Base-by-base conservation (phyloP, 1,284 basidiomycete genomes). In the Moesziomyces parantarcticus region DNA sequence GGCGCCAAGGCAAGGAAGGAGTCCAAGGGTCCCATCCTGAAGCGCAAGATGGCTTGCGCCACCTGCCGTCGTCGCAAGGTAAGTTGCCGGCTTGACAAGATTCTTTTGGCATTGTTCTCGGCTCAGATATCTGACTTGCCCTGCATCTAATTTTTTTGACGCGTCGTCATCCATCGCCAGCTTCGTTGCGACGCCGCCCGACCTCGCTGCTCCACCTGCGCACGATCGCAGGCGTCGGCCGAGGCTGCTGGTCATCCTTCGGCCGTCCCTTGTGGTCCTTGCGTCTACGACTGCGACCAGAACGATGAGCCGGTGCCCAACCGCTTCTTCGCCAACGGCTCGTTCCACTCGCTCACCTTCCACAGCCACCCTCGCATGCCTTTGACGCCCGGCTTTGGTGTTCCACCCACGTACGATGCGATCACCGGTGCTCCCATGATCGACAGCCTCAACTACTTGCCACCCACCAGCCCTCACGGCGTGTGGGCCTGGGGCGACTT, bases 151-250 rank as follows among this genome's bases (percentile, higher is more conserved):
- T n/a, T 58, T 44, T 11, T 32, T 32, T 44, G 26, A 34, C 22
- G 51, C 44, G 50, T 72, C 63, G 50, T 42, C 45, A 58, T 46
- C 51, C 59, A 20, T 64, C 60, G 46, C 25, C 57, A 73, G 70
- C 70, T 73, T 50, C 70, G 70, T 59, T 73, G 70, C 50, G 70
- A 73, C 50, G 70, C 70, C 42, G 70, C 70, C 51, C 70, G 70
- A 23, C 70, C 70, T 54, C 70, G 70, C 50, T 73, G 70, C 55
- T 73, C 70, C 29, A 73, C 70, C 32, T 73, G 70, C 51, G 70
- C 70, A 36, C 64, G 70, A 44, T 73, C 70, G 16, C 70, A 73
- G 61, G 70, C 70, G 44, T 73, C 64, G 29, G 70, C 70, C 25
- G 70, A 73, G 64, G 70, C 70, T 58, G 64, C 70, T 57, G 70